Evolutionary conservation across 2,329 filamentous ascomycete species (phyloP).

Genomic region (Metarhizium anisopliae): DNA sequence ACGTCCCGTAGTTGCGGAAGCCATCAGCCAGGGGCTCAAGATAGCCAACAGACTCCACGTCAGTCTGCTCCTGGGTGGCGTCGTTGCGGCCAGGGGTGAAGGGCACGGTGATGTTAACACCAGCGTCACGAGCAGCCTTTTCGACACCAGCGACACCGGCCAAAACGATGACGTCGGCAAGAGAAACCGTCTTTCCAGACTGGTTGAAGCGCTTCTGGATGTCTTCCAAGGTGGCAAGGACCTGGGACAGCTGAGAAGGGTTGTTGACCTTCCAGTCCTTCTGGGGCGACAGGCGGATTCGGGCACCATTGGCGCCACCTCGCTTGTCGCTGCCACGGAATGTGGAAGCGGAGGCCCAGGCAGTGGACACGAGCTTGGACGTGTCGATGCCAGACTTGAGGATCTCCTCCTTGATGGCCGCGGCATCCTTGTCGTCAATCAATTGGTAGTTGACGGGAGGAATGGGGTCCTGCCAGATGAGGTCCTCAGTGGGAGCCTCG

Average conservation of each 20-base stretch:
- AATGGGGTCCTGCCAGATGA: slow-evolving; percentile 69
- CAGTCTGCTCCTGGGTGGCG: slow-evolving; percentile 63
- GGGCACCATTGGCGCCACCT: slow-evolving; percentile 71
- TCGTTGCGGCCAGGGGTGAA: slow-evolving; percentile 68
- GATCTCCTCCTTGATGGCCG: slow-evolving; percentile 60
- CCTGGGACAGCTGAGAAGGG: slow-evolving; percentile 53
- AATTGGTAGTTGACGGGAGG: slow-evolving; percentile 48
- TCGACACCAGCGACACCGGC: slow-evolving; percentile 64
- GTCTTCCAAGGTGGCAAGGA: slow-evolving; percentile 51
- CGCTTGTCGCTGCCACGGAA: slow-evolving; percentile 74
- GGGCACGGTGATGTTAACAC: slow-evolving; percentile 48
- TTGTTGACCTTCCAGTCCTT: slow-evolving; percentile 69
- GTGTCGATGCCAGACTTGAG: slow-evolving; percentile 51
- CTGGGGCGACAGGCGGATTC: slow-evolving; percentile 65
- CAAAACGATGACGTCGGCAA: slow-evolving; percentile 73
- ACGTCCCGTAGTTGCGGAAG: slow-evolving; percentile 71
- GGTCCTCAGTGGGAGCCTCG: slow-evolving; percentile 59
- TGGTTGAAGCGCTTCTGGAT: slow-evolving; percentile 62
- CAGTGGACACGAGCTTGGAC: slow-evolving; percentile 53
- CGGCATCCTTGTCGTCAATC: slow-evolving; percentile 53
- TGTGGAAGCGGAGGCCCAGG: slow-evolving; percentile 62
- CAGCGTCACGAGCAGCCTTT: slow-evolving; percentile 50
- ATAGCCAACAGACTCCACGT: slow-evolving; percentile 52
- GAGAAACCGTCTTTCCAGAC: slow-evolving; percentile 59
- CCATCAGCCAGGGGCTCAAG: slow-evolving; percentile 64